Percentiles rank a stretch among this genome's conserved stretches.
Evolutionary conservation across 352 stramenopile genomes (phyloP).

Genomic region (Pythium plurisporium): DNA sequence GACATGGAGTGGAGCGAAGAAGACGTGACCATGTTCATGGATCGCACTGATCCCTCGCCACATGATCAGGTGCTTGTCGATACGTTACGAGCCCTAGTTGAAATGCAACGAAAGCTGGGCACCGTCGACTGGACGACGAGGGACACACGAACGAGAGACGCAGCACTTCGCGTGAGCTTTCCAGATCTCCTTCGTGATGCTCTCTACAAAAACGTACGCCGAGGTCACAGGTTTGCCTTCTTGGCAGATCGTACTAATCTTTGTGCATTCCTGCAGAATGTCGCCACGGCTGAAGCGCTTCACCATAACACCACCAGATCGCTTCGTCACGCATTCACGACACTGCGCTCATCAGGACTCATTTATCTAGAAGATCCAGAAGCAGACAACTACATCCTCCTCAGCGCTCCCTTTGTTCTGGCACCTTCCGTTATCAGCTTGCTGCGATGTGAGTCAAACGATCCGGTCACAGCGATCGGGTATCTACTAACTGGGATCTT

Average conservation of each 20-base stretch:
- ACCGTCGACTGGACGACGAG: background rate
- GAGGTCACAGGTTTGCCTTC: background rate
- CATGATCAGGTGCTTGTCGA: conserved; percentile 33
- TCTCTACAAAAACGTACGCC: conserved; percentile 8
- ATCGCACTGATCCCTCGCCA: conserved; percentile 5
- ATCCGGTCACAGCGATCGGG: background rate
- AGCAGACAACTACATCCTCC: conserved; percentile 47
- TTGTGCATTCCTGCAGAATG: background rate
- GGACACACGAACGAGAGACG: background rate
- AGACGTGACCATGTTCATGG: conserved; percentile 28
- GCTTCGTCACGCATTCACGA: conserved; percentile 42
- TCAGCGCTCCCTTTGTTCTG: conserved; percentile 44
- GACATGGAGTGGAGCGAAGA: conserved; percentile 24
- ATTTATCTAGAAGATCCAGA: conserved; percentile 55
- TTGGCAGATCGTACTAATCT: background rate
- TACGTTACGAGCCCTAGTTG: conserved; percentile 32
- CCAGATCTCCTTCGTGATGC: conserved; percentile 2
- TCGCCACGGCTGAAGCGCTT: background rate
- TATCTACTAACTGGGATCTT: background rate
- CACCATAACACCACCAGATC: conserved; percentile 15
- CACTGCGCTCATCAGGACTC: conserved; percentile 37
- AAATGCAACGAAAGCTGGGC: conserved; percentile 15
- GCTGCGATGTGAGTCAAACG: conserved; percentile 26
- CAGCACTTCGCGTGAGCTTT: conserved; percentile 7
- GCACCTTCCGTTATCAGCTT: conserved; percentile 39